Evolutionary conservation across 108 stramenopile genomes (phyloP).

Genomic region (Epithemia pelagica): DNA sequence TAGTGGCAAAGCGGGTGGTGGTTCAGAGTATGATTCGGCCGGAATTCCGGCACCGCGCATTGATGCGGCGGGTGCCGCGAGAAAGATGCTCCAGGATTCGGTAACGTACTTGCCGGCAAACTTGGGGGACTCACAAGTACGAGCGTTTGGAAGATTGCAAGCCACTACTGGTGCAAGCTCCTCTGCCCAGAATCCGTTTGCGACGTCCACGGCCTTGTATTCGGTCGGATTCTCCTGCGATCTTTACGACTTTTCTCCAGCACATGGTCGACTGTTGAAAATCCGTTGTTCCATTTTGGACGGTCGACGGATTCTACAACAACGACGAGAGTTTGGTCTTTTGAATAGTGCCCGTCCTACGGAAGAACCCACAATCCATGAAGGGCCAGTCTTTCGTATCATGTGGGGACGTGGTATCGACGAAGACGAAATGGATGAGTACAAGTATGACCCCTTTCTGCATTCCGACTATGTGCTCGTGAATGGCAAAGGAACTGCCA

Average conservation of each 20-base stretch:
- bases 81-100: constrained; percentile 34
- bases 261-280: constrained; percentile 70
- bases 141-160: constrained; percentile 60
- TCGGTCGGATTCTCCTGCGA: constrained; percentile 83
- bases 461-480: constrained; percentile 34
- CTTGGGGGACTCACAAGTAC: constrained; percentile 48
- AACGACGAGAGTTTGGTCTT: constrained; percentile 8
- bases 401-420: constrained; percentile 85
- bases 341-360: not conserved
- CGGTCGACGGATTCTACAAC: constrained; percentile 26
- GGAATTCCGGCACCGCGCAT: constrained; percentile 34
- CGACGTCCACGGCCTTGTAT: constrained; percentile 46
- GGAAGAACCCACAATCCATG: not conserved
- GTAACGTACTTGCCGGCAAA: constrained; percentile 49
- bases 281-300: constrained; percentile 77
- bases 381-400: constrained; percentile 75
- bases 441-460: constrained; percentile 50
- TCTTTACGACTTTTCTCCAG: constrained; percentile 69
- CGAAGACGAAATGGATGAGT: constrained; percentile 41
- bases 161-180: constrained; percentile 15
- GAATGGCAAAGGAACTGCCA: constrained; percentile 13
- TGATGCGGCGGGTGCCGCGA: constrained; percentile 48
- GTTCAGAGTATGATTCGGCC: not conserved
- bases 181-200: constrained; percentile 24
- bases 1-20: constrained; percentile 12